Evolutionary conservation across 2,329 filamentous ascomycete species (phyloP), one percentile per base, ranked within the genome.

Genomic region (Colletotrichum musae): DNA sequence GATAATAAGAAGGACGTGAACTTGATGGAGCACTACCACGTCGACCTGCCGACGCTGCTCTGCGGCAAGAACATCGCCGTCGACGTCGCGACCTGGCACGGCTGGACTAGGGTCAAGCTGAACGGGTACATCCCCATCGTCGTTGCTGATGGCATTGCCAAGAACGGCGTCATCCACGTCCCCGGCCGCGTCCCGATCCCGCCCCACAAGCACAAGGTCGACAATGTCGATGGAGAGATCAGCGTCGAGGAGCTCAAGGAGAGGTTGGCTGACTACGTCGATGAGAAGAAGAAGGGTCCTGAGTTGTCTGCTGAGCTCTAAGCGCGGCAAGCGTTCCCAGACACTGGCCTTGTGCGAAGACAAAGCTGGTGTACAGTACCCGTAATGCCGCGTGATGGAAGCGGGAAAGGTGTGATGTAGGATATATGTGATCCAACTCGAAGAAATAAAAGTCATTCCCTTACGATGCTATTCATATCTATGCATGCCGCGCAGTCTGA

Each of bases 141-240:
- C 0, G 82, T 93, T 6, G 84, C 90, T 71, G 94, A 97, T 76
- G 91, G 86, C 0, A 79, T 96, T 64, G 92, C 91, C 0, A 88
- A 86, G 75, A 93, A 97, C 77, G 95, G 95, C 39, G 94, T 95
- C 15, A 88, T 97, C 45, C 95, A 97, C 65, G 90, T 95, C 16
- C 84, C 96, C 0, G 85, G 87, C 56, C 86, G 86, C 66, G 89
- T 97, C 0, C 81, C 97, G 66, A 89, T 98, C 72, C 95, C 95
- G 50, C 93, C 94, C 2, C 90, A 88, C 80, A 85, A 85, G 70
- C 76, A 83, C 15, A 51, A 80, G 73, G 76, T 15, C 2, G 80
- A 79, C 56, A 77, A 76, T 0, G 76, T 75, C 58, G 77, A 79
- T 32, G 85, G 82, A 41, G 86, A 88, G 74, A 82, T 92, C 69